A percentile compares a stretch with the other conserved stretches of the same genome.
phyloP scores from a whole-genome alignment of 2,329 filamentous ascomycete genomes.

The Aspergillus felis region DNA sequence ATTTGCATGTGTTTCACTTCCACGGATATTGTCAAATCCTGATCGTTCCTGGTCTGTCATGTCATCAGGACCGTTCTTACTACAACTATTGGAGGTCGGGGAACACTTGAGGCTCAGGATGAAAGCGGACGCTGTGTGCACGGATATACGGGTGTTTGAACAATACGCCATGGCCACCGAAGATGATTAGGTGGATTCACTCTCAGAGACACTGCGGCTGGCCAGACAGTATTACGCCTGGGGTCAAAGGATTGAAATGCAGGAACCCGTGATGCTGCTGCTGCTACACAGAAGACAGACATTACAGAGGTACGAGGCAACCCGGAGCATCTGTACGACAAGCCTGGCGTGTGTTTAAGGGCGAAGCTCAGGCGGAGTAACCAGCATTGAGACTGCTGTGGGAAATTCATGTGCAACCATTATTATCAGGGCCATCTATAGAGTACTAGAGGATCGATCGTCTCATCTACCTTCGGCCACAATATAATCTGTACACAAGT shows the following conservation, averaged over 20 bases:
- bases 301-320: background rate
- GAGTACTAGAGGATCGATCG: background rate
- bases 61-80: background rate
- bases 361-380: too few species aligned
- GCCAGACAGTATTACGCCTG: background rate
- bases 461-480: too few species aligned
- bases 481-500: background rate
- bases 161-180: background rate
- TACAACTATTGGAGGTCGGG: background rate
- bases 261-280: background rate
- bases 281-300: too few species aligned
- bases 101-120: background rate
- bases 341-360: background rate
- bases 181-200: background rate
- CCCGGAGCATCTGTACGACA: background rate
- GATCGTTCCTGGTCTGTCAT: background rate
- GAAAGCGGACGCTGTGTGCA: background rate
- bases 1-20: background rate
- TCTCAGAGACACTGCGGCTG: background rate
- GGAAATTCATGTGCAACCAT: too few species aligned
- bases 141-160: background rate
- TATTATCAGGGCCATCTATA: too few species aligned
- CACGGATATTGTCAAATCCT: background rate
- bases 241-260: background rate
- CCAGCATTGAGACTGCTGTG: background rate